Base-by-base conservation (phyloP, 1,139 yeast species). In the Saccharomycopsis crataegensis region DNA sequence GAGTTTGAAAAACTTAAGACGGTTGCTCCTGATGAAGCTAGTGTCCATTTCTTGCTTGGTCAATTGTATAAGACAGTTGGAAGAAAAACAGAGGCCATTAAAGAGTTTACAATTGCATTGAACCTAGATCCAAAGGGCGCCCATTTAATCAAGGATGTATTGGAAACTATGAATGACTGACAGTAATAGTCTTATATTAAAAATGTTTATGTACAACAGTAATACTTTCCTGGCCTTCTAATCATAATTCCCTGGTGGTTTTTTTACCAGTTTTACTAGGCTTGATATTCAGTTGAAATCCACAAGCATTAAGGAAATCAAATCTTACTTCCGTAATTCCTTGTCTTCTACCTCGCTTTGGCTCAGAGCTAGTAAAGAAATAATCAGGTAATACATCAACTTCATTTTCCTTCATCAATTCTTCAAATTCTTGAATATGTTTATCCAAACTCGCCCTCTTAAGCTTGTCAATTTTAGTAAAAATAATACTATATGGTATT, bases 91-190 rank as follows among this genome's bases (percentile, higher is more conserved):
- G 82, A 78, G 59, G 98, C 99, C 1, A 80, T 93, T 46, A 80
- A 81, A 61, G 95, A 89, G 62, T 88, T 87, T 62, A 93, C 98
- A 0, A 80, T 86, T 50, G 98, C 99, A 0, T 75, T 89, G 70
- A 88, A 89, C 64, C 74, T 93, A 61, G 98, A 93, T 68, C 98
- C 98, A 7, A 91, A 90, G 66, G 97, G 97, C 0, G 83, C 89
- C 54, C 94, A 88, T 63, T 73, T 89, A 58, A 88, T 93, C 31
- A 78, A 88, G 60, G 96, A 88, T 59, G 96, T 96, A 1, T 75
- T 90, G 72, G 95, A 86, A 62, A 65, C 67, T 48, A 58, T 72
- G 44, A 62, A 64, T 49, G 65, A 59, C 14, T 49, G 46, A 38
- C 32, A 43, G 16, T 38, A 38, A 36, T 36, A 36, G n/a, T 36